These are phyloP conservation scores for Thalassiosira mediterranea DNA, from an alignment of 352 stramenopile species.

Conservation along the genomic window DNA sequence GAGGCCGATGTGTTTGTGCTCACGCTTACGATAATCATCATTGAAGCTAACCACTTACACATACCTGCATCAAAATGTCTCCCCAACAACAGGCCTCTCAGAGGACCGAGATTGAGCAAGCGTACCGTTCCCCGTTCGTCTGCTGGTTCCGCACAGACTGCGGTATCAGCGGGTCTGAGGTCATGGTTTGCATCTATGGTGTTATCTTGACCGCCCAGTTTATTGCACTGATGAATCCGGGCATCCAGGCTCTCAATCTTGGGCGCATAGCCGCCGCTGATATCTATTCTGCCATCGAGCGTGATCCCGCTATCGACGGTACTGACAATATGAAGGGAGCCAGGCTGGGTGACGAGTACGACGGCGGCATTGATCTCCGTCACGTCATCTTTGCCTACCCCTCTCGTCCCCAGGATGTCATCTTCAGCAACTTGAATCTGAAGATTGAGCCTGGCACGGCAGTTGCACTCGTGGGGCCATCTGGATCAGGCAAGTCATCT, in stretches of 20 bases:
- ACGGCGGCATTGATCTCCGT: constrained; percentile 37
- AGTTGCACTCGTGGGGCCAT: constrained; percentile 86
- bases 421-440: constrained; percentile 43
- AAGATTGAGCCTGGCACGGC: constrained; percentile 65
- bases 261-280: constrained; percentile 34
- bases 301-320: constrained; percentile 38
- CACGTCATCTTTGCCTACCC: constrained; percentile 50
- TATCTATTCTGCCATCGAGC: constrained; percentile 38
- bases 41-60: too few relatives aligned
- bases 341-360: constrained; percentile 25
- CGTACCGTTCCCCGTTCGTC: constrained; percentile 30
- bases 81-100: too few relatives aligned
- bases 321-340: constrained; percentile 31
- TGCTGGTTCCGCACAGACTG: constrained; percentile 39
- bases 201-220: constrained; percentile 52
- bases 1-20: too few relatives aligned
- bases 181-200: constrained; percentile 60
- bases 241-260: constrained; percentile 45
- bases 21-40: too few relatives aligned
- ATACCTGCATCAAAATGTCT: too few relatives aligned
- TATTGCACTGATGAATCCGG: constrained; percentile 53
- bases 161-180: constrained; percentile 35
- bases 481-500: constrained; percentile 86
- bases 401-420: constrained; percentile 32
- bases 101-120: constrained; percentile 17